A percentile compares a stretch with the other conserved stretches of the same genome.
phyloP scores from a whole-genome alignment of 2,329 filamentous ascomycete species.

The Dryadomyces sulphureus region DNA sequence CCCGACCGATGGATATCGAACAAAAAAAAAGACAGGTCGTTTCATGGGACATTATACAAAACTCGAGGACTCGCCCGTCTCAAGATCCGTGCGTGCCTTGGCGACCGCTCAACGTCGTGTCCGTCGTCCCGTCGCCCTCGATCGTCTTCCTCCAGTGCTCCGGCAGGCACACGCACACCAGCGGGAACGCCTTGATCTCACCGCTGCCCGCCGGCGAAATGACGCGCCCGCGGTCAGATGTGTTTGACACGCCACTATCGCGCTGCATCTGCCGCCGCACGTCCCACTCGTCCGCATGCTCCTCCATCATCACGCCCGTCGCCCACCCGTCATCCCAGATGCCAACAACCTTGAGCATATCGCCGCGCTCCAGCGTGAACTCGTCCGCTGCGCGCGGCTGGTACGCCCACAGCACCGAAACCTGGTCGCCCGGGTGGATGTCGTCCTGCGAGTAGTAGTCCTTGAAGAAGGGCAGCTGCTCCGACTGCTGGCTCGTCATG shows the following conservation, averaged over 20 bases:
- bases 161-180: slow-evolving; percentile 90
- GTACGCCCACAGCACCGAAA: slow-evolving; percentile 91
- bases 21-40: slow-evolving; percentile 11
- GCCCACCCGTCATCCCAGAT: slow-evolving; percentile 99
- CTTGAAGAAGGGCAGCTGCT: slow-evolving; percentile 92
- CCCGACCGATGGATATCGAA: slow-evolving; percentile 15
- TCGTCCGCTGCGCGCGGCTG: slow-evolving; percentile 88
- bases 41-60: slow-evolving; percentile 19
- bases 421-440: slow-evolving; percentile 79
- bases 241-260: slow-evolving; percentile 86
- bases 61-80: slow-evolving; percentile 11
- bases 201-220: slow-evolving; percentile 51
- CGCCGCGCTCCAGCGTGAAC: slow-evolving; percentile 81
- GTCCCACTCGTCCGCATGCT: slow-evolving; percentile 83
- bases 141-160: slow-evolving; percentile 97
- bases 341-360: slow-evolving; percentile 95
- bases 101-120: slow-evolving; percentile 36
- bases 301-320: slow-evolving; percentile 71
- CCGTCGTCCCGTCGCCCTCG: slow-evolving; percentile 67
- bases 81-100: slow-evolving; percentile 15
- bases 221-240: slow-evolving; percentile 44
- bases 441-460: slow-evolving; percentile 98
- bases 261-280: slow-evolving; percentile 60
- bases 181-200: slow-evolving; percentile 93
- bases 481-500: slow-evolving; percentile 76